Evolutionary conservation across 2,329 filamentous ascomycete species (phyloP).

Genomic region (Ophiobolus disseminans): DNA sequence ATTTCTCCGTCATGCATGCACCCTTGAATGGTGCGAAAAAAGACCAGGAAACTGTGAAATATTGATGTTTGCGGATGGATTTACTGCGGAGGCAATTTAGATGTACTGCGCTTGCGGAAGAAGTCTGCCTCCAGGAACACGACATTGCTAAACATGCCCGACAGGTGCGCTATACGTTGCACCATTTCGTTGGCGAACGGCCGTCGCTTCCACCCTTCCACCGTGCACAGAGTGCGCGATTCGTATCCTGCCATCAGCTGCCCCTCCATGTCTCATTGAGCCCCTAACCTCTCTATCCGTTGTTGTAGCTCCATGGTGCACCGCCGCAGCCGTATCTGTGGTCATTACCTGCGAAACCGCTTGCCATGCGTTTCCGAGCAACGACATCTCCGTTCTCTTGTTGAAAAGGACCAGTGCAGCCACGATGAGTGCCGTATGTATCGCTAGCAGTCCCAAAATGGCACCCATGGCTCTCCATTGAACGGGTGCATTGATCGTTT

Average conservation of each 20-base stretch:
- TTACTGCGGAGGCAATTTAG: too few species aligned
- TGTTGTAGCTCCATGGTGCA: constrained; percentile 9
- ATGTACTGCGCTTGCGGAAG: too few species aligned
- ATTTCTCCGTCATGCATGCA: too few species aligned
- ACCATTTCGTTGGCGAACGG: constrained; percentile 1
- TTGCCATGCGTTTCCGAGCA: constrained; percentile 19
- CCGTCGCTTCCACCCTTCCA: constrained; percentile 1
- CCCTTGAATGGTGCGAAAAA: too few species aligned
- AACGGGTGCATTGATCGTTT: neutral
- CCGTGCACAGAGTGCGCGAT: neutral
- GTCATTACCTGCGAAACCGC: constrained; percentile 15
- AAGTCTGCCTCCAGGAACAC: too few species aligned
- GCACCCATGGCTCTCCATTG: constrained; percentile 10
- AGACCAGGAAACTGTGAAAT: too few species aligned
- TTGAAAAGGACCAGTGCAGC: constrained; percentile 7
- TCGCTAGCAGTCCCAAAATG: constrained; percentile 2
- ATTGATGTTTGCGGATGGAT: too few species aligned
- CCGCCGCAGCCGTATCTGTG: constrained; percentile 6
- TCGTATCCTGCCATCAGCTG: constrained; percentile 1
- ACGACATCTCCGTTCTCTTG: constrained; percentile 10
- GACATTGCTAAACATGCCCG: neutral
- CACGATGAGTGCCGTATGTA: constrained; percentile 9
- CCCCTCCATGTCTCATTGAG: neutral
- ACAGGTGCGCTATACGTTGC: constrained; percentile 1
- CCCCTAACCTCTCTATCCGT: constrained; percentile 13